These are phyloP conservation scores for Geranomyces michiganensis DNA, from an alignment of 192 early-diverging fungal species.

Conservation along the genomic window DNA sequence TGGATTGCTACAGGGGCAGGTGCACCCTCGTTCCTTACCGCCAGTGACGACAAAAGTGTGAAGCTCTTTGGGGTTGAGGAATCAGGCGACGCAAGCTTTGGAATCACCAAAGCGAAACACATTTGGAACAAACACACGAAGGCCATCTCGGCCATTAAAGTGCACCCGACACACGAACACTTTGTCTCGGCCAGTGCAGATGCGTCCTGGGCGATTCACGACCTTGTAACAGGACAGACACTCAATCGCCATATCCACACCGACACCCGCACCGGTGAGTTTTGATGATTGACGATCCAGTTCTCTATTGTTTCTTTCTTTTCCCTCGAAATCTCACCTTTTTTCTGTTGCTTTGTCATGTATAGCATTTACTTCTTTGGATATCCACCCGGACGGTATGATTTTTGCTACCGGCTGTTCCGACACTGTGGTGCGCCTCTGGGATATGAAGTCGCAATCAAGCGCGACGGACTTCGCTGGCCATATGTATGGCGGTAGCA, in stretches of 20 bases:
- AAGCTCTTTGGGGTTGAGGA: slow-evolving; percentile 56
- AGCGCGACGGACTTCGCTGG: slow-evolving; percentile 69
- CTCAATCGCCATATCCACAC: slow-evolving; percentile 38
- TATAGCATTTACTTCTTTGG: slow-evolving; percentile 63
- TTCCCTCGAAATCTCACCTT: no score
- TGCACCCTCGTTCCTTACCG: slow-evolving; percentile 64
- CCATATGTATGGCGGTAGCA: slow-evolving; percentile 43
- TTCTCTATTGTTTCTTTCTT: not conserved
- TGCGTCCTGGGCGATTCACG: slow-evolving; percentile 80
- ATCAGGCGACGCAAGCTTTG: slow-evolving; percentile 15
- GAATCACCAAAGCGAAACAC: slow-evolving; percentile 34
- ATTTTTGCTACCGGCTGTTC: slow-evolving; percentile 78
- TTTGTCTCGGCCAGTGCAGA: slow-evolving; percentile 76
- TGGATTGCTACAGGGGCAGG: slow-evolving; percentile 60
- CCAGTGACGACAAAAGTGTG: slow-evolving; percentile 80
- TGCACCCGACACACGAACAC: slow-evolving; percentile 83
- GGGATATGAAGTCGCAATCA: slow-evolving; percentile 77
- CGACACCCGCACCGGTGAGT: slow-evolving; percentile 45
- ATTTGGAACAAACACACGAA: slow-evolving; percentile 69
- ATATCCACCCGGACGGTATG: slow-evolving; percentile 93
- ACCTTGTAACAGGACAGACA: slow-evolving; percentile 64
- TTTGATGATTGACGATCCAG: not conserved
- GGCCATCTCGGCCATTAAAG: slow-evolving; percentile 72
- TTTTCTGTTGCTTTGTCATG: not conserved
- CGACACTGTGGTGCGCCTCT: slow-evolving; percentile 74